A percentile compares a stretch with the other conserved stretches of the same genome.
Evolutionary conservation across 2,329 filamentous ascomycete species (phyloP).

Genomic region (Ilyonectria destructans): DNA sequence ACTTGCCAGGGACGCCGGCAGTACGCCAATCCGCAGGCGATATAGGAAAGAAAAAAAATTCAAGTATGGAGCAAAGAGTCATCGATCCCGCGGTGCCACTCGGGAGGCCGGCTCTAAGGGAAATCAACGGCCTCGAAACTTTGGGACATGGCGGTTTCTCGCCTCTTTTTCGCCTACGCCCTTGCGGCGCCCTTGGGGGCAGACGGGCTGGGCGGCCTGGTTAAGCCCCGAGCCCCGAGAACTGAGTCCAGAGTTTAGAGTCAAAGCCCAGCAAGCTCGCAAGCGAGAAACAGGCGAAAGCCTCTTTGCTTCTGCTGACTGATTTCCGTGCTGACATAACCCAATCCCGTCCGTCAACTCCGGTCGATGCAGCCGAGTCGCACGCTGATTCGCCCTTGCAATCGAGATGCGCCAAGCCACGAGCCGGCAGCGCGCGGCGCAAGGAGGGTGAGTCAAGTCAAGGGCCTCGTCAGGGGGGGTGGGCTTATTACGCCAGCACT

Average conservation of each 20-base stretch:
- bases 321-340: slow-evolving; percentile 5
- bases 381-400: background rate
- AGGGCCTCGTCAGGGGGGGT: no score
- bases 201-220: background rate
- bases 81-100: background rate
- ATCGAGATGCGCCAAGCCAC: background rate
- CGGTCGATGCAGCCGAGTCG: background rate
- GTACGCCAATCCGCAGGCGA: background rate
- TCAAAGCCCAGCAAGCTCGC: background rate
- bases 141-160: background rate
- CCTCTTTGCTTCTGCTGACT: slow-evolving; percentile 10
- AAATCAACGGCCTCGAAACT: background rate
- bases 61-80: slow-evolving; percentile 5
- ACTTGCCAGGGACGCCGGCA: background rate
- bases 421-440: background rate
- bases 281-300: background rate
- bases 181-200: slow-evolving; percentile 12
- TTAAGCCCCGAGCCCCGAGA: no score
- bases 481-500: background rate
- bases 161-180: slow-evolving; percentile 2
- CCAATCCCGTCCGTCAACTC: background rate
- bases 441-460: background rate
- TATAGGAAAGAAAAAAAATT: slow-evolving; percentile 1
- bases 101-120: background rate
- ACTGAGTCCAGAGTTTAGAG: no score